Percentiles rank a stretch among this genome's conserved stretches.
Conservation (phyloP, 768 basidiomycete genomes). For the Hypholoma fasciculare region DNA sequence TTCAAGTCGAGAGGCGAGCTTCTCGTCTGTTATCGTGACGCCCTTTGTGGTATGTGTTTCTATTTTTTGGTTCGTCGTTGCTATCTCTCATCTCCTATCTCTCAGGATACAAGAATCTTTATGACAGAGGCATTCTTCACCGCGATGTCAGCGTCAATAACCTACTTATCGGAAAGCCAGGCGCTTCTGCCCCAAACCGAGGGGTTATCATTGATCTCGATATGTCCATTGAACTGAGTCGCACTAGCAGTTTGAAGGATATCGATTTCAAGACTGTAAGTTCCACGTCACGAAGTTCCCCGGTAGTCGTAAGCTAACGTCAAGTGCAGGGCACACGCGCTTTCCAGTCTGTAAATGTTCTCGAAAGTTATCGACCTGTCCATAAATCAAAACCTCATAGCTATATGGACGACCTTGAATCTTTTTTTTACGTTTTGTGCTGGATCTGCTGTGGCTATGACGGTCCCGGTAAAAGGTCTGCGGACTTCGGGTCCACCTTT, state of each 20-base stretch:
- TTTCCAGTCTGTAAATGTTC: constrained; percentile 11
- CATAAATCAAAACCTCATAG: not conserved
- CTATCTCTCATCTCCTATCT: not conserved
- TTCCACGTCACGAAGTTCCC: no score
- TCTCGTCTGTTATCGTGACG: not conserved
- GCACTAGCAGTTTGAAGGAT: no score
- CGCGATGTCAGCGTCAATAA: constrained; percentile 23
- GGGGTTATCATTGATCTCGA: constrained; percentile 14
- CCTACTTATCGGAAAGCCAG: constrained; percentile 11
- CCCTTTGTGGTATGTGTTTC: not conserved
- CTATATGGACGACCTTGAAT: constrained; percentile 16
- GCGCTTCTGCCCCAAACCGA: not conserved
- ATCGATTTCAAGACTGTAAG: no score
- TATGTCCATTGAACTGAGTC: not conserved
- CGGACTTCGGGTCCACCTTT: not conserved
- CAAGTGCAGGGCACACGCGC: constrained; percentile 13
- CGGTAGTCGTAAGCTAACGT: no score
- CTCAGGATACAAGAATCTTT: constrained; percentile 17
- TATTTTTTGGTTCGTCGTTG: not conserved
- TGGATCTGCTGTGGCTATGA: constrained; percentile 5
- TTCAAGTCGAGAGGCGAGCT: not conserved
- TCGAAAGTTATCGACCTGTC: not conserved
- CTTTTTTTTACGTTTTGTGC: constrained; percentile 11
- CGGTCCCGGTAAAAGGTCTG: not conserved
- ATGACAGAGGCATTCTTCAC: constrained; percentile 7